Evolutionary conservation across 768 basidiomycete genomes (phyloP).

Genomic region (Suillus americanus): DNA sequence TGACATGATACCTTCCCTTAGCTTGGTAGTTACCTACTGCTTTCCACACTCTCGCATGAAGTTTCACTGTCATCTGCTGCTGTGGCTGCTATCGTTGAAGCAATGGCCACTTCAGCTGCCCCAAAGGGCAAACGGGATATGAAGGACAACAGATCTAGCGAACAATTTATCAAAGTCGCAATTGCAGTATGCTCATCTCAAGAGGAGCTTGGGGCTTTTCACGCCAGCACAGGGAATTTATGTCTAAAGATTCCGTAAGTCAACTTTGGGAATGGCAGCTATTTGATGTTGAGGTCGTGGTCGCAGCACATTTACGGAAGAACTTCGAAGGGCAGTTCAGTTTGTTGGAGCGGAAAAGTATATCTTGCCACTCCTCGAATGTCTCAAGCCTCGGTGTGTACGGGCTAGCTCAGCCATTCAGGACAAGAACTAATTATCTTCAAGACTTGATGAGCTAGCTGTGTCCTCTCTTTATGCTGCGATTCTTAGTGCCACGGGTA

Average conservation of each 20-base stretch:
- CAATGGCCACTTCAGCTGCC: constrained; percentile 52
- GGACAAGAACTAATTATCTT: neutral
- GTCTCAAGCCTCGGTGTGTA: constrained; percentile 42
- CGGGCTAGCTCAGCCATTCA: no score
- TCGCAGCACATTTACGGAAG: constrained; percentile 46
- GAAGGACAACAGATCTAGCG: constrained; percentile 40
- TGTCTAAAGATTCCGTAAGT: constrained; percentile 52
- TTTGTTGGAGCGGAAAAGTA: constrained; percentile 60
- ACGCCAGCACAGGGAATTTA: constrained; percentile 35
- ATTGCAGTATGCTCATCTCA: constrained; percentile 68
- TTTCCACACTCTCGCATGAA: constrained; percentile 70
- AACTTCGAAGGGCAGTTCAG: constrained; percentile 41
- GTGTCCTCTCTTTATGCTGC: constrained; percentile 29
- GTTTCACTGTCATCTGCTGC: constrained; percentile 58
- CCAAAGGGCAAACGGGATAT: constrained; percentile 16
- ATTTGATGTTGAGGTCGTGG: neutral
- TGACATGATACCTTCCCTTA: constrained; percentile 22
- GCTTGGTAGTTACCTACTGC: constrained; percentile 74
- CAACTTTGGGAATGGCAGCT: neutral
- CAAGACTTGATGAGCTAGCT: constrained; percentile 32
- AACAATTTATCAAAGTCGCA: constrained; percentile 64
- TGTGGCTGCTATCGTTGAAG: constrained; percentile 53
- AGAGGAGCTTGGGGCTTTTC: constrained; percentile 48
- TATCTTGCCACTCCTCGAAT: constrained; percentile 48
- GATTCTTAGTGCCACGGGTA: constrained; percentile 27